Evolutionary conservation across 495 filamentous ascomycete species (phyloP), one percentile per base, ranked within the genome.

Genomic region (Penicillium maclennaniae): DNA sequence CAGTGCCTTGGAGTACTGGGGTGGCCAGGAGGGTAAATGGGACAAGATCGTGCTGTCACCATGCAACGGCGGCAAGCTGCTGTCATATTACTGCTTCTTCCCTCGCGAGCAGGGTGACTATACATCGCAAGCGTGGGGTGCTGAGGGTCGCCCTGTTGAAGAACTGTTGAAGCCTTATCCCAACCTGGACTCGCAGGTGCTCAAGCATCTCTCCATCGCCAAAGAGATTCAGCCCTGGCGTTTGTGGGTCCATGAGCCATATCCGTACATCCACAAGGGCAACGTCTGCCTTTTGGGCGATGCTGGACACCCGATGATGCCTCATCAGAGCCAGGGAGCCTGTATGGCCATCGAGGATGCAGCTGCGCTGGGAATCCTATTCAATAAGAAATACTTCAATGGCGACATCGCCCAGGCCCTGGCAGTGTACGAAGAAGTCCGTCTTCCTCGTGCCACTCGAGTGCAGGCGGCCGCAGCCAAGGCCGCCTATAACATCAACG

Each of bases 341-440:
- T 78, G 77, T 47, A 72, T 71, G 74, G 77, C 77, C 0, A 73
- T 79, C 17, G 77, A 79, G 53, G 77, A 79, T 51, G 77, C 75
- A 0, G 77, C 73, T 0, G 73, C 71, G 0, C 60, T 79, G 10
- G 73, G 77, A 0, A 66, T 79, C 2, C 19, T 80, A 0, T 82
- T 80, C 59, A 67, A 60, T 51, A 65, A 70, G 48, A 39, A 65
- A 0, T 67, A 75, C 43, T 79, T 73, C 56, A 47, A 58, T 7
- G 72, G 69, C 2, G 69, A 81, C 53, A 57, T 82, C 28, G 40
- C 53, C 0, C 60, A 70, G 23, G 56, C 69, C 2, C 62, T 81
- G 6, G 47, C 52, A 12, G 51, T 72, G 6, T 82, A 82, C 49
- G 62, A 82, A 45, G 55, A 70, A 46, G 53, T 80, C 25, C 70